Conservation (phyloP, 352 stramenopile species). For the Pythium myriotylum region DNA sequence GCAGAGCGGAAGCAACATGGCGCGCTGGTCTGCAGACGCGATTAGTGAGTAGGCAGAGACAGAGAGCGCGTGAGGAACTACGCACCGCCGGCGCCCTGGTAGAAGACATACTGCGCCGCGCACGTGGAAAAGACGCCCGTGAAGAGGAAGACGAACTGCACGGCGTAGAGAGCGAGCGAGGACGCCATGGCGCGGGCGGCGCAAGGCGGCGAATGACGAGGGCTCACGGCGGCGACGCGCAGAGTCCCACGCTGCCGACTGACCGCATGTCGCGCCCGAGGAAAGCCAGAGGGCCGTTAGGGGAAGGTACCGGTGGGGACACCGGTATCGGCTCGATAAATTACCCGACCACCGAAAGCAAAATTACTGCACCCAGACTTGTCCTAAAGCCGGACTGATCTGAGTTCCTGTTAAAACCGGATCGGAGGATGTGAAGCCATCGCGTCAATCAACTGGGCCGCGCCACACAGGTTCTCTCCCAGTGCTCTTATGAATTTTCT, state of each 20-base stretch:
- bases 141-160: slow-evolving; percentile 75
- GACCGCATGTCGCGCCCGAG: neutral
- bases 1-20: slow-evolving; percentile 86
- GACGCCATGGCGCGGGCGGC: slow-evolving; percentile 12
- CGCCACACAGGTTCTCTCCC: too few relatives aligned
- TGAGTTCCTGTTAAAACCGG: slow-evolving; percentile 11
- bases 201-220: neutral
- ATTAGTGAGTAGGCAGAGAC: neutral
- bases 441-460: too few relatives aligned
- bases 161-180: slow-evolving; percentile 24
- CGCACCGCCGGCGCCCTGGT: slow-evolving; percentile 67
- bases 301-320: neutral
- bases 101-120: slow-evolving; percentile 84
- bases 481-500: too few relatives aligned
- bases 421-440: neutral
- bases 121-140: slow-evolving; percentile 88
- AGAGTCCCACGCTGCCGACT: neutral
- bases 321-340: neutral
- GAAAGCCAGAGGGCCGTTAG: neutral
- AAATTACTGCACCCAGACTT: neutral
- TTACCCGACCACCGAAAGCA: neutral
- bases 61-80: neutral
- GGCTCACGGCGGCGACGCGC: neutral
- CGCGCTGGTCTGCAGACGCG: slow-evolving; percentile 54
- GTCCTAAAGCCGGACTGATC: neutral